Evolutionary conservation across 768 basidiomycete species (phyloP).

Genomic region (Fomitopsis pulvina): DNA sequence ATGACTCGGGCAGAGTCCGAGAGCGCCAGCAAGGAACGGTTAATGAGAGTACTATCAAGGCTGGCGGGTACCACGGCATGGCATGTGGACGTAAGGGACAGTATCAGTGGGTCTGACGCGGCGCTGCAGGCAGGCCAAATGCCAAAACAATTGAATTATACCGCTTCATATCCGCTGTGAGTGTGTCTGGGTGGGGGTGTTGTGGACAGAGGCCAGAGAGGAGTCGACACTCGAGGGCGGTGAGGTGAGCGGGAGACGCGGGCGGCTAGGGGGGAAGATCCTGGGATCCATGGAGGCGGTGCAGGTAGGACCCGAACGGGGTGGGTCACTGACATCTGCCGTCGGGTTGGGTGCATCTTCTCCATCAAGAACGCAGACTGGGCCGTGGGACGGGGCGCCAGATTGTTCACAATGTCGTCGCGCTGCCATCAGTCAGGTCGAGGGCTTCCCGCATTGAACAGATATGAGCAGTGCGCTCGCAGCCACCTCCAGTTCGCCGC

Average conservation of each 20-base stretch:
- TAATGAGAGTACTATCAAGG: no score
- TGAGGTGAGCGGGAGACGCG: background rate
- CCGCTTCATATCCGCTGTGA: no score
- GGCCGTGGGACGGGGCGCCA: constrained; percentile 6
- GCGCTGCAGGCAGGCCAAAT: no score
- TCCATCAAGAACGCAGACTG: constrained; percentile 1
- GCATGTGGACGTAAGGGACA: no score
- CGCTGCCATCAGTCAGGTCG: background rate
- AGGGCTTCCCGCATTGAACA: background rate
- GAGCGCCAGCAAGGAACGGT: no score
- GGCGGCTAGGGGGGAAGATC: background rate
- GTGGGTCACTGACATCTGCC: background rate
- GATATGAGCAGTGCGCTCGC: constrained; percentile 2
- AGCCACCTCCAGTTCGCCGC: background rate
- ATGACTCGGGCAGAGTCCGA: no score
- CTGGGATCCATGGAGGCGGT: background rate
- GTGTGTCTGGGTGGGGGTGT: no score
- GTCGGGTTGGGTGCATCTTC: background rate
- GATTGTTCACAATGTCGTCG: constrained; percentile 3
- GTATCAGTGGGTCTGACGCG: no score
- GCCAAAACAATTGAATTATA: no score
- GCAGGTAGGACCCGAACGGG: background rate
- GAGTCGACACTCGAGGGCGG: background rate
- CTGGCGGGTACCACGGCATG: no score
- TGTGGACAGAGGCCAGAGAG: no score